Evolutionary conservation across 305 asterid species (phyloP).

Genomic region (Fraxinus latifolia): DNA sequence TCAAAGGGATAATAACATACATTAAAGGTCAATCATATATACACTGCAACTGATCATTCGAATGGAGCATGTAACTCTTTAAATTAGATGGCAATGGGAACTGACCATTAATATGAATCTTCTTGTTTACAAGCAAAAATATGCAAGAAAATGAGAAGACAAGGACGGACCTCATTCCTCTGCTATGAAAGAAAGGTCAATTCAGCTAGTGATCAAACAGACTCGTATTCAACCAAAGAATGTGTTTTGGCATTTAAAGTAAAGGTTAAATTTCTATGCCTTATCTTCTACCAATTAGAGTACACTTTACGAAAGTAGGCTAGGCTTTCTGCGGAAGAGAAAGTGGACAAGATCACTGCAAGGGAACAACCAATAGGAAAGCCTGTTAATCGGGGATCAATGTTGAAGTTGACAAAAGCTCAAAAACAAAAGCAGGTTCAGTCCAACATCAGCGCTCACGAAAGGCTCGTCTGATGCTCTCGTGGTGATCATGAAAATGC

Average conservation of each 20-base stretch:
- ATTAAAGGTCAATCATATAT: not conserved
- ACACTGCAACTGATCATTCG: not conserved
- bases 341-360: not conserved
- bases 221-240: not conserved
- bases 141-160: not conserved
- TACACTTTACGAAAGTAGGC: not conserved
- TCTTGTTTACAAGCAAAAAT: not conserved
- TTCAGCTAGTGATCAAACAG: not conserved
- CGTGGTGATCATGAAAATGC: not conserved
- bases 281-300: not conserved
- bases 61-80: not conserved
- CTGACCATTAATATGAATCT: not conserved
- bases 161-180: not conserved
- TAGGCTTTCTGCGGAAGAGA: not conserved
- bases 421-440: not conserved
- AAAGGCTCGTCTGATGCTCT: not conserved
- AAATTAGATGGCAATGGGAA: not conserved
- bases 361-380: not conserved
- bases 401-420: not conserved
- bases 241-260: not conserved
- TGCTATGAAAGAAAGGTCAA: not conserved
- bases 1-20: not conserved
- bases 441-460: not conserved
- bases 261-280: not conserved
- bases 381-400: not conserved